phyloP scores from a whole-genome alignment of 768 basidiomycete genomes.

The Boletus rufocinnamomeus region DNA sequence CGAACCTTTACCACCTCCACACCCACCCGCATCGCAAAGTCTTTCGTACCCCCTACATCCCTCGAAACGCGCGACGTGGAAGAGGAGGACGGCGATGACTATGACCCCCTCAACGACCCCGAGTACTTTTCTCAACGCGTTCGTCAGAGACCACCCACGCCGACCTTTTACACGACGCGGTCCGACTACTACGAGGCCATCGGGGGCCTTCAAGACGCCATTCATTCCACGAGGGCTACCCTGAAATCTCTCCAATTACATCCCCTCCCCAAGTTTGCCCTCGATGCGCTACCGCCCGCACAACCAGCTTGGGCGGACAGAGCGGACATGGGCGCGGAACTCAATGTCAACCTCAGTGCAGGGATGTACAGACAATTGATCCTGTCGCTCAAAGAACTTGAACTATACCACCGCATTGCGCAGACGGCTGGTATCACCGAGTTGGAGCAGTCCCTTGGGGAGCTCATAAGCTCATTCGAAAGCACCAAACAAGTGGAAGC shows the following conservation, averaged over 20 bases:
- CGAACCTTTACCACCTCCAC: slow-evolving; percentile 17
- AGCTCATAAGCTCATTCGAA: slow-evolving; percentile 66
- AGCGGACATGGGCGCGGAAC: slow-evolving; percentile 54
- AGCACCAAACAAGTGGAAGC: slow-evolving; percentile 57
- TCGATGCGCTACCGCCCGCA: slow-evolving; percentile 55
- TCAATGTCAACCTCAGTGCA: slow-evolving; percentile 63
- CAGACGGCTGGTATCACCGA: slow-evolving; percentile 33
- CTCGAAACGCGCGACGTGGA: slow-evolving; percentile 15
- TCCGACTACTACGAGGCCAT: slow-evolving; percentile 75
- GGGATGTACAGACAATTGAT: slow-evolving; percentile 69
- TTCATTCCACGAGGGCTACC: slow-evolving; percentile 54
- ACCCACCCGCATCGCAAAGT: not conserved
- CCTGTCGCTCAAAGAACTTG: slow-evolving; percentile 64
- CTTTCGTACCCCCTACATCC: slow-evolving; percentile 33
- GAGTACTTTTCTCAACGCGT: slow-evolving; percentile 4
- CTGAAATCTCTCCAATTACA: slow-evolving; percentile 69
- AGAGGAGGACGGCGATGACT: not conserved
- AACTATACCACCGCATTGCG: slow-evolving; percentile 48
- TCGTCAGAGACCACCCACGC: slow-evolving; percentile 53
- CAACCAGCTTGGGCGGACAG: slow-evolving; percentile 71
- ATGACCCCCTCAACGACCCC: slow-evolving; percentile 10
- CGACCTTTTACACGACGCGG: slow-evolving; percentile 84
- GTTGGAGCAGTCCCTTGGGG: slow-evolving; percentile 61
- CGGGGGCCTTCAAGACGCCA: slow-evolving; percentile 62
- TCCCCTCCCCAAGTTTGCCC: slow-evolving; percentile 75